Evolutionary conservation across 305 asterid species (phyloP), one percentile per base, ranked within the genome.

Genomic region (Fraxinus albicans): DNA sequence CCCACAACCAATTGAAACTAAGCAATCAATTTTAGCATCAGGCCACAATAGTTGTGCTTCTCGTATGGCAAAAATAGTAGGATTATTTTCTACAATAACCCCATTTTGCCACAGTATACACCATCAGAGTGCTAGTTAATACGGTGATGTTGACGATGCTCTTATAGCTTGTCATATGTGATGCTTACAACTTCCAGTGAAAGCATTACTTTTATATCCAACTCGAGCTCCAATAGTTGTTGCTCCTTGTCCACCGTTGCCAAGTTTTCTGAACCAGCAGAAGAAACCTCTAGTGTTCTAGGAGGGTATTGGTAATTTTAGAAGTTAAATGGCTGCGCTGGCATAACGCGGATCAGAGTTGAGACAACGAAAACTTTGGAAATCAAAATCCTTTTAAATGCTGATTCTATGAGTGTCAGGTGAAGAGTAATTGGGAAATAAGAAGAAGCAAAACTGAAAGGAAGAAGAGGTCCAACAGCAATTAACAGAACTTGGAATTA

Each of bases 241-340:
- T 6, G 87, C 91, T 83, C 93, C 96, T 82, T 86, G 90, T 44
- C 91, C 94, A 73, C 90, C 90, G 85, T 89, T 79, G 91, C 85
- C 33, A 29, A 29, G 33, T 1, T 29, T 29, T 29, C 31, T 29
- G 31, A 29, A 29, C 86, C 84, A 23, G 91, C 83, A 82, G 89
- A 90, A 81, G 95, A 89, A 83, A 93, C 84, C 91, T 95, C 98
- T 19, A 95, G 97, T 63, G 98, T 95, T 84, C 99, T 98, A 83
- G 93, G 91, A 84, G 99, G 99, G 84, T 96, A 96, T 98, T 93
- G 94, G 88, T 95, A 96, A 90, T 96, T 96, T 80, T 98, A 97
- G 86, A 96, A 96, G 91, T 95, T 91, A 90, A 91, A 96, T 82
- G 98, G 99, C 87, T 96, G 98, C 72, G 99, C 99, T 82, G 99